Evolutionary conservation across 2,329 filamentous ascomycete species (phyloP).

Genomic region (Colletotrichum orbiculare): DNA sequence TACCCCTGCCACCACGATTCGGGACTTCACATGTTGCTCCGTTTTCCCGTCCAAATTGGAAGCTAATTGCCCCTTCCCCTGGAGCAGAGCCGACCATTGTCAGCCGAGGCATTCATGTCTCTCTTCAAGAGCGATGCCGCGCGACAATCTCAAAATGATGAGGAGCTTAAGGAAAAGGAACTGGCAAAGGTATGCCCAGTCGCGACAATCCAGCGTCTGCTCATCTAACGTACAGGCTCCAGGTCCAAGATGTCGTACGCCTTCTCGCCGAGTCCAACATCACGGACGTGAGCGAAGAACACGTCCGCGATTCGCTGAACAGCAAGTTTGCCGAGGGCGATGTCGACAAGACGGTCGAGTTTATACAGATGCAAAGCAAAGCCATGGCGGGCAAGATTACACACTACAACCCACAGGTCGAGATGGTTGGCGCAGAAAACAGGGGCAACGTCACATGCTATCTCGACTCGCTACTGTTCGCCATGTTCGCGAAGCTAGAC

Average conservation of each 20-base stretch:
- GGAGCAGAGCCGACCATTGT: conserved; percentile 61
- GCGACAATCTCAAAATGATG: conserved; percentile 66
- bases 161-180: conserved; percentile 62
- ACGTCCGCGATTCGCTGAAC: conserved; percentile 65
- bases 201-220: background rate
- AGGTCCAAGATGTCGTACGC: conserved; percentile 48
- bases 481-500: conserved; percentile 92
- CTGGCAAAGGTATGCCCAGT: conserved; percentile 51
- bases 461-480: conserved; percentile 88
- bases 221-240: conserved; percentile 15
- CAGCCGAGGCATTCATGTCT: conserved; percentile 68
- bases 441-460: conserved; percentile 92
- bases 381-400: conserved; percentile 83
- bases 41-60: conserved; percentile 5
- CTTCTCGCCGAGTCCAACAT: conserved; percentile 54
- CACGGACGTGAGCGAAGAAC: conserved; percentile 65
- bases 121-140: conserved; percentile 72
- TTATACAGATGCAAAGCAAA: conserved; percentile 82
- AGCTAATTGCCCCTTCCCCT: conserved; percentile 9
- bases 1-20: conserved; percentile 8
- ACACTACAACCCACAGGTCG: conserved; percentile 76
- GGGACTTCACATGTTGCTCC: conserved; percentile 17
- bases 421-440: conserved; percentile 88
- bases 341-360: conserved; percentile 77
- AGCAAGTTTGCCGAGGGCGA: conserved; percentile 76